Evolutionary conservation across 2,329 filamentous ascomycete genomes (phyloP).

Genomic region (Coniosporium tulheliwenetii): DNA sequence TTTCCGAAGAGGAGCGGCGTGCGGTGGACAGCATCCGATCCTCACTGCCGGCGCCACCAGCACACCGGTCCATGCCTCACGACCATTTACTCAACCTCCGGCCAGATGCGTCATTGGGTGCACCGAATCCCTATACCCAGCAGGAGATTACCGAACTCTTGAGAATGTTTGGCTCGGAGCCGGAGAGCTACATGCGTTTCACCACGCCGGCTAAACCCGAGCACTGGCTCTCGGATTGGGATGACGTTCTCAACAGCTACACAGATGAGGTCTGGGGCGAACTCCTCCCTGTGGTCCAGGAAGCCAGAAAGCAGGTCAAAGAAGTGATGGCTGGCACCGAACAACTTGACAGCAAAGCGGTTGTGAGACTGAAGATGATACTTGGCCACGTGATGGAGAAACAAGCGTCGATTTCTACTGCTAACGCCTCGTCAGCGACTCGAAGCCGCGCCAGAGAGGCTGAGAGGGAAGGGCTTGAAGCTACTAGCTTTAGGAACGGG

Average conservation of each 20-base stretch:
- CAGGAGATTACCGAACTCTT: background rate
- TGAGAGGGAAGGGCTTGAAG: background rate
- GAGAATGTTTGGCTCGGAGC: background rate
- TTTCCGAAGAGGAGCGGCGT: conserved; percentile 1
- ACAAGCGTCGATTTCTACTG: background rate
- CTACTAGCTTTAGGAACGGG: no score
- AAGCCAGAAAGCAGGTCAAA: conserved; percentile 6
- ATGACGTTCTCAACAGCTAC: conserved; percentile 9
- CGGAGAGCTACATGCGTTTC: background rate
- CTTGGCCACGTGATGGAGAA: conserved; percentile 8
- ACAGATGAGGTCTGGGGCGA: conserved; percentile 12
- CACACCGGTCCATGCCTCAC: background rate
- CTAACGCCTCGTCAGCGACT: no score
- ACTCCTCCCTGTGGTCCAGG: conserved; percentile 7
- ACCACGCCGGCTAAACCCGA: background rate
- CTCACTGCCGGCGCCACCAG: conserved; percentile 3
- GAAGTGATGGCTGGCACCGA: conserved; percentile 5
- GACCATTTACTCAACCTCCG: conserved; percentile 1
- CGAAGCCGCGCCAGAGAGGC: background rate
- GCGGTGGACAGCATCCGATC: conserved; percentile 1
- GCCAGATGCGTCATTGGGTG: background rate
- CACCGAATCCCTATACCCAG: background rate
- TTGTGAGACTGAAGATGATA: conserved; percentile 11
- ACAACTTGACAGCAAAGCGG: conserved; percentile 6
- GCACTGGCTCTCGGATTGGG: conserved; percentile 6